A percentile compares a stretch with the other conserved stretches of the same genome.
Evolutionary conservation across 1,284 basidiomycete species (phyloP).

Genomic region (Malassezia furfur): DNA sequence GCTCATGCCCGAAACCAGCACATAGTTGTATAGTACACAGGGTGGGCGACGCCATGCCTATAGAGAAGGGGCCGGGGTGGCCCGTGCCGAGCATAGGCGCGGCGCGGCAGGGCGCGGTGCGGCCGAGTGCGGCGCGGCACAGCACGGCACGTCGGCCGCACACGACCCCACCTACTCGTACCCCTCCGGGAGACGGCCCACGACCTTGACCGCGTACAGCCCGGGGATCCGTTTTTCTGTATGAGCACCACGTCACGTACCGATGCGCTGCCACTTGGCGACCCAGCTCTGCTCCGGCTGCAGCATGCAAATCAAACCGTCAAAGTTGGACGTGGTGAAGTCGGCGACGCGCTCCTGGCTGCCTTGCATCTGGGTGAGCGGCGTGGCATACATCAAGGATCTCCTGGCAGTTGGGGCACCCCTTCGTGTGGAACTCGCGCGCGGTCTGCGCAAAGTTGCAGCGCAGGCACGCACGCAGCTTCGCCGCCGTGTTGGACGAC

Average conservation of each 20-base stretch:
- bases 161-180: slow-evolving; percentile 4
- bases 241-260: slow-evolving; percentile 18
- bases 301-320: slow-evolving; percentile 81
- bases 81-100: too few relatives aligned
- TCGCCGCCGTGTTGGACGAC: slow-evolving; percentile 37
- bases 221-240: slow-evolving; percentile 45
- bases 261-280: slow-evolving; percentile 51
- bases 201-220: slow-evolving; percentile 45
- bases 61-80: too few relatives aligned
- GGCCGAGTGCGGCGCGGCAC: too few relatives aligned
- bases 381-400: slow-evolving; percentile 65
- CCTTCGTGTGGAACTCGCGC: slow-evolving; percentile 70
- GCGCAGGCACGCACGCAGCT: slow-evolving; percentile 77
- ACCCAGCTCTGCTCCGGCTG: slow-evolving; percentile 90
- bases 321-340: slow-evolving; percentile 89
- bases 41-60: too few relatives aligned
- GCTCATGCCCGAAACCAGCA: slow-evolving; percentile 3
- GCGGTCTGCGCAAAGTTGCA: slow-evolving; percentile 82
- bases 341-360: slow-evolving; percentile 69
- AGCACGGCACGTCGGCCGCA: not conserved
- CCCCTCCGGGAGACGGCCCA: slow-evolving; percentile 35
- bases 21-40: slow-evolving; percentile 15
- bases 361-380: slow-evolving; percentile 65
- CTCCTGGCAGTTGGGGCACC: slow-evolving; percentile 96
- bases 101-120: too few relatives aligned